A percentile compares a stretch with the other conserved stretches of the same genome.
Conservation (phyloP, 805 yeast species). For the Scheffersomyces coipomensis region DNA sequence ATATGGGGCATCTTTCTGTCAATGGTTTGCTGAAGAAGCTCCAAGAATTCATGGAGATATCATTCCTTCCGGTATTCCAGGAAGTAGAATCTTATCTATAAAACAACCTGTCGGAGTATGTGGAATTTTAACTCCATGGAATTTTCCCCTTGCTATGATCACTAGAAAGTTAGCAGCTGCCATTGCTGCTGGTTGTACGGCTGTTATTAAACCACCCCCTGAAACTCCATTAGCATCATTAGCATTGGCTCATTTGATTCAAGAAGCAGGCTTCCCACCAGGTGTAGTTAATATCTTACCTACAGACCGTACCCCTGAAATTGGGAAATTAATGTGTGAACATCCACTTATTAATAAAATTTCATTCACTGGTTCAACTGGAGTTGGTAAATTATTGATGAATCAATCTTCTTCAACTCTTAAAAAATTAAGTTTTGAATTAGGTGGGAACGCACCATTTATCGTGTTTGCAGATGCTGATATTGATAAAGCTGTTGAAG, state of each 20-base stretch:
- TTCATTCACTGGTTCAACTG: constrained; percentile 65
- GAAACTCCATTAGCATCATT: constrained; percentile 75
- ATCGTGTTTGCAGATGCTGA: constrained; percentile 62
- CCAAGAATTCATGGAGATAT: constrained; percentile 68
- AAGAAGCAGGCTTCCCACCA: constrained; percentile 68
- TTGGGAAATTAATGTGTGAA: constrained; percentile 54
- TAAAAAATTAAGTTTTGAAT: constrained; percentile 60
- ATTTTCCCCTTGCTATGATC: constrained; percentile 79
- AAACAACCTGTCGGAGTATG: constrained; percentile 82
- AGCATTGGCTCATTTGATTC: constrained; percentile 60
- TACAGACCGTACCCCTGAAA: constrained; percentile 41
- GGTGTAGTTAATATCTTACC: constrained; percentile 69
- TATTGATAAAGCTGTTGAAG: constrained; percentile 53
- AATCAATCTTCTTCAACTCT: constrained; percentile 54
- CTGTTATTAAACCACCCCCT: constrained; percentile 73
- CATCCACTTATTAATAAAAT: constrained; percentile 49
- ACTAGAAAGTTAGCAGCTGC: constrained; percentile 76
- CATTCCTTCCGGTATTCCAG: constrained; percentile 51
- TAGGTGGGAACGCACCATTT: constrained; percentile 70
- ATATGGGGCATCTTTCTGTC: constrained; percentile 74
- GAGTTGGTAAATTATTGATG: constrained; percentile 60
- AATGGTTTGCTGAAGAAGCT: constrained; percentile 88
- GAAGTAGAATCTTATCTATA: constrained; percentile 53
- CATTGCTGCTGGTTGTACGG: constrained; percentile 75
- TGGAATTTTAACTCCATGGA: constrained; percentile 82